Conservation (phyloP, 345 rosid species). For the Anacardium occidentale region DNA sequence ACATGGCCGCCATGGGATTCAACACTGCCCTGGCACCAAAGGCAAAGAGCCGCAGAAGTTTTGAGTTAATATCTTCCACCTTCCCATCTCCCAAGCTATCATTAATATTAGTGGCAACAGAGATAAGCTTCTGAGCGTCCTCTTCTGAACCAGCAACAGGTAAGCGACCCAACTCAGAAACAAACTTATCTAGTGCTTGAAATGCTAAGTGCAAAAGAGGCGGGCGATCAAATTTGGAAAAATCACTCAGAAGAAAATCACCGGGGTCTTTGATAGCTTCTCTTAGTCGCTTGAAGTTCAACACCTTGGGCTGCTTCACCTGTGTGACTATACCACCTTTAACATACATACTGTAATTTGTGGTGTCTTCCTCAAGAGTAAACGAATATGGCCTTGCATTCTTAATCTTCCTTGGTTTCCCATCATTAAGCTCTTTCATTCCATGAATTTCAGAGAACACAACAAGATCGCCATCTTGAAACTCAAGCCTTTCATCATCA, state of each 20-base stretch:
- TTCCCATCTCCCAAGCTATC: conserved; percentile 67
- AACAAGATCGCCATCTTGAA: conserved; percentile 95
- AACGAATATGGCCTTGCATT: conserved; percentile 86
- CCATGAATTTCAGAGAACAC: conserved; percentile 96
- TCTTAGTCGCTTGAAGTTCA: conserved; percentile 81
- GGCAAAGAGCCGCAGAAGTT: conserved; percentile 77
- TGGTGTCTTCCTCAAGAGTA: conserved; percentile 83
- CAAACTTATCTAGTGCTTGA: conserved; percentile 87
- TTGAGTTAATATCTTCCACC: conserved; percentile 70
- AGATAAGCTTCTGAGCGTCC: conserved; percentile 78
- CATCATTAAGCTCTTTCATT: conserved; percentile 92
- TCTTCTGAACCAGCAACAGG: conserved; percentile 92
- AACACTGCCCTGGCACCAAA: conserved; percentile 94
- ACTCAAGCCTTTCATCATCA: conserved; percentile 95
- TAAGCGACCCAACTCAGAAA: conserved; percentile 61
- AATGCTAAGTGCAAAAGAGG: conserved; percentile 91
- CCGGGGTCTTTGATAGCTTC: conserved; percentile 93
- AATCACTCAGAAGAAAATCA: conserved; percentile 91
- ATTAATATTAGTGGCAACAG: conserved; percentile 60
- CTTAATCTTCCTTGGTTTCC: conserved; percentile 86
- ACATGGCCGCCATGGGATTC: conserved; percentile 99
- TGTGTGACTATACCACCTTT: conserved; percentile 98
- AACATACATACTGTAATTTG: conserved; percentile 54
- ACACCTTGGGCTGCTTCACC: conserved; percentile 80
- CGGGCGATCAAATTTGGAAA: conserved; percentile 88